Percentiles rank a stretch among this genome's conserved stretches.
phyloP scores from a whole-genome alignment of 495 filamentous ascomycete species.

The Penicillium chermesinum region DNA sequence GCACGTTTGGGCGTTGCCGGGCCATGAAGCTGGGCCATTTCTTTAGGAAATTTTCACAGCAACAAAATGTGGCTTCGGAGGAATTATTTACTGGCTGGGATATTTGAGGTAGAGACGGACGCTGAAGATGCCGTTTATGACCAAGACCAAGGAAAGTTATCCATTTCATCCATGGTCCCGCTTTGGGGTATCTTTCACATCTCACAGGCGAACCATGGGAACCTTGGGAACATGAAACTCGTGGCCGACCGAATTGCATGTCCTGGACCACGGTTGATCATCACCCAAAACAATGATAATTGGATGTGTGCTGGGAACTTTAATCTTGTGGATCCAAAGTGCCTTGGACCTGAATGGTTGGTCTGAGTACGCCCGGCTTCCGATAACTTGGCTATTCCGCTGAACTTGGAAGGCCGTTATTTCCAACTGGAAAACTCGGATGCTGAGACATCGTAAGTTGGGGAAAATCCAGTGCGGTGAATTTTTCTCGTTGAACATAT shows the following conservation, averaged over 20 bases:
- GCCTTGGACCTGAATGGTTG: background rate
- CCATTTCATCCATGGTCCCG: background rate
- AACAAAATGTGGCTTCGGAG: background rate
- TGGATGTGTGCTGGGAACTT: slow-evolving; percentile 4
- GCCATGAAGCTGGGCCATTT: background rate
- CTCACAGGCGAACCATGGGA: background rate
- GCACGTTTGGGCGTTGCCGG: background rate
- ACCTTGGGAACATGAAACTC: background rate
- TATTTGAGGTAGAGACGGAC: background rate
- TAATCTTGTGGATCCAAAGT: slow-evolving; percentile 5
- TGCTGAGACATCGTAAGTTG: background rate
- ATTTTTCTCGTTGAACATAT: background rate
- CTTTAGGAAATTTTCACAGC: background rate
- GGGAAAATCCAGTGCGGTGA: no score
- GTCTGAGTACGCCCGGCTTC: background rate
- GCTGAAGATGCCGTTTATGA: background rate
- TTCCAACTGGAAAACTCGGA: background rate
- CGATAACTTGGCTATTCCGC: no score
- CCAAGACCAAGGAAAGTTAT: background rate
- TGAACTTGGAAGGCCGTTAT: no score
- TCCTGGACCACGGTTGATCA: background rate
- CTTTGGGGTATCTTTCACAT: background rate
- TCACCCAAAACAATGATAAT: background rate
- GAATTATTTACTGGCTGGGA: background rate
- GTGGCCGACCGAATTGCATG: background rate